Base-by-base conservation (phyloP, 169 alveolate genomes). In the Besnoitia besnoiti region DNA sequence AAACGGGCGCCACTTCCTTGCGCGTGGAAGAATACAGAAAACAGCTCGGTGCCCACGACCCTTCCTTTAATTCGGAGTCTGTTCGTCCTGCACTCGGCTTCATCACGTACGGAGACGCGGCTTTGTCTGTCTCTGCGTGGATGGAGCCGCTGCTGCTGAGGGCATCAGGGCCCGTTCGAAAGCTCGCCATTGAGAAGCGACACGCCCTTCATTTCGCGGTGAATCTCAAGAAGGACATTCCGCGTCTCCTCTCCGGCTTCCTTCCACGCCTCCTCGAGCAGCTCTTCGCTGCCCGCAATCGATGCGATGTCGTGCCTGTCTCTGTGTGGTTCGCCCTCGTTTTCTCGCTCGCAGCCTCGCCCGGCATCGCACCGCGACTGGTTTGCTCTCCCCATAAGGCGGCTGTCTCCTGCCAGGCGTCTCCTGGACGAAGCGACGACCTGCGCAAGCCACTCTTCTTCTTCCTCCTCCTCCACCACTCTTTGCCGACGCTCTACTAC, bases 211-310 rank as follows among this genome's bases (percentile, higher is more conserved):
- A 73, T 37, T 73, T 73, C 82, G 12, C 82, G 82, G 82, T 73
- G 82, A 16, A 73, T 73, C 46, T 73, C 46, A 1, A 73, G 82
- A 73, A 73, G 82, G n/a, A 42, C 82, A n/a, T 73, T n/a, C 21
- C 82, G 39, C 10, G 82, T 73, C 46, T 73, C 82, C 24, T 10
- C 82, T 1, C 47, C 24, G 27, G 82, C 82, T 73, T 73, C 82
- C 24, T 73, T 73, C 82, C 82, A 73, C 3, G 82, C 82, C n/a
- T 73, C 82, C 46, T 73, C 47, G 24, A 73, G 82, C 46, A 73
- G 21, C 39, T 73, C 82, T 73, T 73, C 82, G n/a, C 82, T 73
- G 47, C 47, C 44, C 8, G 82, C 82, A 30, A 73, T 16, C 24
- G 82, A 73, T 10, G 40, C 82, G 16, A 30, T 73, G n/a, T 73